A percentile compares a stretch with the other conserved stretches of the same genome.
Evolutionary conservation across 1,284 basidiomycete genomes (phyloP).

Genomic region (Marasmius fiardii): DNA sequence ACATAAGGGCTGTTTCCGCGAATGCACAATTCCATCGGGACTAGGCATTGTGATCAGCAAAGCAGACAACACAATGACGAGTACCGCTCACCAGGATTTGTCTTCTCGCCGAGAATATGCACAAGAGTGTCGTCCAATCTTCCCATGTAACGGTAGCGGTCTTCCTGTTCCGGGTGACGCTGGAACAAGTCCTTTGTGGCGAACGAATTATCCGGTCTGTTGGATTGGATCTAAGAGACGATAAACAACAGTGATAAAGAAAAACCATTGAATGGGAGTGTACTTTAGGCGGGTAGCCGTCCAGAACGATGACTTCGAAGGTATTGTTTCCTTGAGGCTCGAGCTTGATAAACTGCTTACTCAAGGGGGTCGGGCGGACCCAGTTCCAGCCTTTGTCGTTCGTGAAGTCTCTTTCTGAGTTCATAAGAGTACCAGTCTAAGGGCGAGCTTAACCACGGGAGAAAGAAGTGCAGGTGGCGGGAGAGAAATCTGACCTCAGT

Average conservation of each 20-base stretch:
- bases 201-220: slow-evolving; percentile 55
- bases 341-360: slow-evolving; percentile 39
- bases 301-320: slow-evolving; percentile 51
- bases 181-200: slow-evolving; percentile 58
- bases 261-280: background rate
- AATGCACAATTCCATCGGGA: slow-evolving; percentile 40
- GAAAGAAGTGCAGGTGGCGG: background rate
- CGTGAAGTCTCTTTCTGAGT: slow-evolving; percentile 46
- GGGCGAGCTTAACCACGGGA: background rate
- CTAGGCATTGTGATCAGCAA: slow-evolving; percentile 10
- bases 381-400: slow-evolving; percentile 62
- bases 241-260: background rate
- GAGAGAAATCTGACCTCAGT: slow-evolving; percentile 27
- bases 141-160: slow-evolving; percentile 53
- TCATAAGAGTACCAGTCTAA: slow-evolving; percentile 43
- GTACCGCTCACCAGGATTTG: slow-evolving; percentile 37
- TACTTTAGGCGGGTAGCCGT: slow-evolving; percentile 55
- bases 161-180: slow-evolving; percentile 37
- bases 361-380: slow-evolving; percentile 32
- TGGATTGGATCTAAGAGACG: slow-evolving; percentile 35
- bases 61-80: too few relatives aligned
- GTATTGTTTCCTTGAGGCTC: slow-evolving; percentile 40
- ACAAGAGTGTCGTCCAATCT: slow-evolving; percentile 59
- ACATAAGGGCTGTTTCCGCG: slow-evolving; percentile 41
- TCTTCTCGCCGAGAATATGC: slow-evolving; percentile 52